Percentiles rank a stretch among this genome's conserved stretches.
Conservation (phyloP, 75 land plant species). For the Pseudotsuga menziesii region DNA sequence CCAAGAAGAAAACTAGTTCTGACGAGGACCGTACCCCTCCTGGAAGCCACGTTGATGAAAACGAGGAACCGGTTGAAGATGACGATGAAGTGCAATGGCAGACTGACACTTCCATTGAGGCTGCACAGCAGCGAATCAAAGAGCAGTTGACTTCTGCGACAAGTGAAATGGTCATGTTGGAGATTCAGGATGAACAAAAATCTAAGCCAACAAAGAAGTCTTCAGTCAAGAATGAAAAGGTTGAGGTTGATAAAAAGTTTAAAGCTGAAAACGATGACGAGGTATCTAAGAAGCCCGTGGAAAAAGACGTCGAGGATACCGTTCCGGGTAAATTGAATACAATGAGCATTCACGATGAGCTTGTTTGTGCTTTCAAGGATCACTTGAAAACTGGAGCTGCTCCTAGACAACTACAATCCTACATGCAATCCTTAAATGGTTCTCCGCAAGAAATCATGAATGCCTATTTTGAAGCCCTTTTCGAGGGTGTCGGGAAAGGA, state of each 20-base stretch:
- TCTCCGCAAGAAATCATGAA: constrained; percentile 47
- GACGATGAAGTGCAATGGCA: constrained; percentile 93
- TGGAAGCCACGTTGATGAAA: constrained; percentile 67
- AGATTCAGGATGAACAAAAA: constrained; percentile 26
- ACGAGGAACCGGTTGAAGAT: constrained; percentile 35
- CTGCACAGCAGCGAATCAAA: constrained; percentile 72
- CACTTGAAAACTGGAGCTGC: constrained; percentile 49
- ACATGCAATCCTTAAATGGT: constrained; percentile 28
- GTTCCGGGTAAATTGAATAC: constrained; percentile 10
- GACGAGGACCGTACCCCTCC: constrained; percentile 88
- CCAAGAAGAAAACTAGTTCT: constrained; percentile 49
- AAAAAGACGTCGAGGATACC: constrained; percentile 17
- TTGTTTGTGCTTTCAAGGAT: constrained; percentile 46
- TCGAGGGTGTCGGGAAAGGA: constrained; percentile 66
- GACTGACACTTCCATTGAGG: constrained; percentile 86
- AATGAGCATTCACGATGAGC: constrained; percentile 27
- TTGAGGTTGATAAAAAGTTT: background rate
- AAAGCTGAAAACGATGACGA: constrained; percentile 12
- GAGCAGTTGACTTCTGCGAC: constrained; percentile 91
- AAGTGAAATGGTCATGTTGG: constrained; percentile 90
- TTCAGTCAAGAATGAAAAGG: constrained; percentile 14
- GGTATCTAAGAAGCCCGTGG: constrained; percentile 12
- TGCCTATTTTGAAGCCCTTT: constrained; percentile 73
- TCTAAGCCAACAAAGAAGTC: constrained; percentile 23
- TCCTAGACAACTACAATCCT: constrained; percentile 40